Evolutionary conservation across 2,329 filamentous ascomycete genomes (phyloP).

Genomic region (Diaporthe australafricana): DNA sequence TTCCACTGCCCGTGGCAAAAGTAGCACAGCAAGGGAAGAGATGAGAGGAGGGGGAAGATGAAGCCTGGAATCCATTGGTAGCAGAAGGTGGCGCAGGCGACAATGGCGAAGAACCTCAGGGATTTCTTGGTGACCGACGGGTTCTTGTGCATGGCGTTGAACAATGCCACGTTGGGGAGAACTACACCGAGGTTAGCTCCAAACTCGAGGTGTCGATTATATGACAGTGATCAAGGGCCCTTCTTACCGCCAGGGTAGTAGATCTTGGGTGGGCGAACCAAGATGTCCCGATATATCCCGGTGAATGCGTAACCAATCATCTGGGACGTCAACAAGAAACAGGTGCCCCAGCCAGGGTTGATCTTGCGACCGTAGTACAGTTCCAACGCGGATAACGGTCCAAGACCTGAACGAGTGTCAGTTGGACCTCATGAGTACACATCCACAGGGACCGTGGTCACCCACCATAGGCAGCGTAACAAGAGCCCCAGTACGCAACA

Average conservation of each 20-base stretch:
- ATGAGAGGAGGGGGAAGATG: constrained; percentile 45
- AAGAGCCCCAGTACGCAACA: constrained; percentile 46
- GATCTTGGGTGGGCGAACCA: constrained; percentile 47
- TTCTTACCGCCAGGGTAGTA: constrained; percentile 43
- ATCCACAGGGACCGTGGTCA: too few relatives aligned
- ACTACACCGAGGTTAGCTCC: constrained; percentile 20
- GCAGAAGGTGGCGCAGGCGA: constrained; percentile 43
- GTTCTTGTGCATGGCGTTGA: constrained; percentile 48
- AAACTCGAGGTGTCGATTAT: too few relatives aligned
- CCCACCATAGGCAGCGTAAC: constrained; percentile 31
- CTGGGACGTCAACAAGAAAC: constrained; percentile 45
- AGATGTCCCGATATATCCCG: constrained; percentile 45
- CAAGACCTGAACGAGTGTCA: constrained; percentile 46
- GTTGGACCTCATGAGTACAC: constrained; percentile 20
- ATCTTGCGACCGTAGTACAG: constrained; percentile 45
- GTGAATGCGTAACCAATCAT: constrained; percentile 47
- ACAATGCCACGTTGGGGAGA: constrained; percentile 45
- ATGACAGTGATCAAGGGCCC: not conserved
- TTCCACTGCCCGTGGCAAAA: constrained; percentile 47
- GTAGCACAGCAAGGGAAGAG: constrained; percentile 46
- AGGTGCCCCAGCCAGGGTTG: constrained; percentile 44
- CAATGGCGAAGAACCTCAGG: constrained; percentile 44
- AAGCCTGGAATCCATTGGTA: constrained; percentile 48
- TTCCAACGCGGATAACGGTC: constrained; percentile 45
- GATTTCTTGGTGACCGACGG: constrained; percentile 44